A percentile compares a stretch with the other conserved stretches of the same genome.
These are phyloP conservation scores for Knoxdaviesia capensis DNA, from an alignment of 2,329 filamentous ascomycete species.

Conservation along the genomic window DNA sequence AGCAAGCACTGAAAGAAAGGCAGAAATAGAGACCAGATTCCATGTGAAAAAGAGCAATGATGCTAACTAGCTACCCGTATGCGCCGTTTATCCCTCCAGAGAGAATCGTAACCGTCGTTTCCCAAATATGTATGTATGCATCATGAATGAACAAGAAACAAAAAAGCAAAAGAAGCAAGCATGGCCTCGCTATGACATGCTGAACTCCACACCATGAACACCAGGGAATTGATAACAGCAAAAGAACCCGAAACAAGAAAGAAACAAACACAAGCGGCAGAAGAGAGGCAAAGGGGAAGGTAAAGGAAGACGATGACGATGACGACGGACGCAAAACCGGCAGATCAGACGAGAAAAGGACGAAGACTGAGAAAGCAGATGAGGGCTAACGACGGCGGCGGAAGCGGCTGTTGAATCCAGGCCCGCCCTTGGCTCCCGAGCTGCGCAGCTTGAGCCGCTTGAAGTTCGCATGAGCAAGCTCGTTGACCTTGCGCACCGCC, in stretches of 20 bases:
- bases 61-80: no score
- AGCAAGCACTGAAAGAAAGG: no score
- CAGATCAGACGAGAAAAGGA: background rate
- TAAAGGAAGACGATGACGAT: background rate
- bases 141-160: no score
- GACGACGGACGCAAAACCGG: background rate
- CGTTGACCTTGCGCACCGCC: slow-evolving; percentile 38
- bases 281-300: background rate
- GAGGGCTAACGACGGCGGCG: slow-evolving; percentile 21
- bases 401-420: slow-evolving; percentile 36
- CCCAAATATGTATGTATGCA: no score
- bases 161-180: no score
- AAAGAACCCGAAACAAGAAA: background rate
- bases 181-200: no score
- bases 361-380: background rate
- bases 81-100: no score
- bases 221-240: background rate
- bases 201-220: background rate
- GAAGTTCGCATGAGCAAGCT: slow-evolving; percentile 45
- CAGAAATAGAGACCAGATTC: no score
- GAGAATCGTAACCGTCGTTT: no score
- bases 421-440: slow-evolving; percentile 39
- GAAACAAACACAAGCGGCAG: background rate
- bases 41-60: no score
- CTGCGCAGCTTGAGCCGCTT: slow-evolving; percentile 44